Base-by-base conservation (phyloP, 768 basidiomycete species). In the Cubamyces sp. region DNA sequence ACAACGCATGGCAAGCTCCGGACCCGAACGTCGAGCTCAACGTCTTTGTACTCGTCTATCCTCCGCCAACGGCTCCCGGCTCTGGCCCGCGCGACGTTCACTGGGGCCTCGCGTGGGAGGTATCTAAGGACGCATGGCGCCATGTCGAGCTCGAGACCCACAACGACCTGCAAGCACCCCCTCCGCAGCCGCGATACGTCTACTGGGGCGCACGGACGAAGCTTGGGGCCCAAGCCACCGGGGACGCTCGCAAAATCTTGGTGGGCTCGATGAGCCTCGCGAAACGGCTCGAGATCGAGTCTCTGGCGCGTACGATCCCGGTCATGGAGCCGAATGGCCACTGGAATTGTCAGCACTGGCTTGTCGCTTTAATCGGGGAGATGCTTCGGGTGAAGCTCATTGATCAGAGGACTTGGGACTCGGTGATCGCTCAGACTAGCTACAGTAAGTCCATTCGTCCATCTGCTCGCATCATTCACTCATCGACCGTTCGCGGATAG, bases 261-360 rank as follows among this genome's bases (percentile, higher is more conserved):
- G 30, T 57, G 14, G 45, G 55, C 2, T 15, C n/a, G 46, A 47
- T 49, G 18, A 37, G 15, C n/a, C 45, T 48, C 1, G n/a, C 26
- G 19, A n/a, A 21, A 14, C 30, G 55, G 18, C 19, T 14, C 11
- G 3, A 39, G 21, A 37, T 57, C 12, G 46, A 57, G 18, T 45
- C 21, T 2, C 45, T 48, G 34, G 34, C 55, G 46, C 16, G 34
- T 4, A 11, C 18, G 28, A 39, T 25, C 8, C 37, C 46, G 3
- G 55, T 57, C 19, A 39, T 56, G 55, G 25, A 15, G 15, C 55
- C 43, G 4, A 34, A 48, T n/a, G 46, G 46, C 28, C 30, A 28
- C 8, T 57, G 46, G 55, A 48, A 49, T 34, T 57, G 55, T 19
- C 55, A 57, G 55, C 28, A 57, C n/a, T 55, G 54, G 54, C 23